Conservation (phyloP, 2,329 filamentous ascomycete species). For the Myriangium duriaei region DNA sequence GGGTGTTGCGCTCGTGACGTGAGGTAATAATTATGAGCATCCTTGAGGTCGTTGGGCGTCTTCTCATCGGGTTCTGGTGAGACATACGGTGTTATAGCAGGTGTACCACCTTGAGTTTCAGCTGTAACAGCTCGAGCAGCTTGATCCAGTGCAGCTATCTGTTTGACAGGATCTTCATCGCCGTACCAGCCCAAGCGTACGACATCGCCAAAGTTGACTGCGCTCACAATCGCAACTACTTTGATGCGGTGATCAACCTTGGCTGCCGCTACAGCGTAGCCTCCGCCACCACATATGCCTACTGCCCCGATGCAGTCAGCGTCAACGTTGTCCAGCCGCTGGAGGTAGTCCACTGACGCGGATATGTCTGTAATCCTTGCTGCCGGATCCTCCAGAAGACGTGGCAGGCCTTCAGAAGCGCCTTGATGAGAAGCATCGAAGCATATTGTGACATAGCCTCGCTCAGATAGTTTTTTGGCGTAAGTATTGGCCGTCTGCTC, state of each 20-base stretch:
- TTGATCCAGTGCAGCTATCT: neutral
- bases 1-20: slow-evolving; percentile 1
- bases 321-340: slow-evolving; percentile 1
- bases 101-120: neutral
- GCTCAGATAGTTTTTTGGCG: neutral
- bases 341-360: slow-evolving; percentile 2
- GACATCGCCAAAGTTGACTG: slow-evolving; percentile 6
- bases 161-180: slow-evolving; percentile 1
- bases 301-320: neutral
- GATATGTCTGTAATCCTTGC: slow-evolving; percentile 1
- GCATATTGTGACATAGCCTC: slow-evolving; percentile 3
- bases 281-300: slow-evolving; percentile 5
- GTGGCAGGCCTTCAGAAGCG: neutral
- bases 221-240: slow-evolving; percentile 1
- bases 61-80: neutral
- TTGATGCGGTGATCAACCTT: slow-evolving; percentile 3
- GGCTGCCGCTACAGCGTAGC: slow-evolving; percentile 2
- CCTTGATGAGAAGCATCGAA: slow-evolving; percentile 4
- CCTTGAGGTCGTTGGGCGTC: neutral
- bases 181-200: neutral
- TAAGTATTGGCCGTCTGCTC: slow-evolving; percentile 4
- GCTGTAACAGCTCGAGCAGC: neutral
- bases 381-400: slow-evolving; percentile 1
- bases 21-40: slow-evolving; percentile 4
- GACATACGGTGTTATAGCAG: neutral